Base-by-base conservation (phyloP, 2,329 filamentous ascomycete species). In the Emergomyces pasteurianus region DNA sequence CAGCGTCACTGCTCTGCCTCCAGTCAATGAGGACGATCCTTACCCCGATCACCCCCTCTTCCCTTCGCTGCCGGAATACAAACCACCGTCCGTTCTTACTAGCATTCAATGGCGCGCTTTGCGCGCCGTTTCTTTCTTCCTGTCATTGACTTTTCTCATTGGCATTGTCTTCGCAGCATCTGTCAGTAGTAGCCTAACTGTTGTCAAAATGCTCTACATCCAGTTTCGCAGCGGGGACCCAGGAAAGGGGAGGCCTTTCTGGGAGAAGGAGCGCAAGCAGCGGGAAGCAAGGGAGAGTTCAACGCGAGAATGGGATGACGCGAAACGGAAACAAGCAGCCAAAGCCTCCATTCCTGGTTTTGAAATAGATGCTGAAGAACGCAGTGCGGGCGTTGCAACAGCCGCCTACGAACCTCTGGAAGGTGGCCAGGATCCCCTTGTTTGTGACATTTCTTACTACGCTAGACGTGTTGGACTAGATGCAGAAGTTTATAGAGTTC, bases 401-500 rank as follows among this genome's bases (percentile, higher is more conserved):
- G 36, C 54, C 12, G 82, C 84, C n/a, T 95, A 83, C 65, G 74
- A 84, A 0, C 89, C 90, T 0, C 84, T 87, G 1, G 90, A 94
- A 74, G 90, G 90, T 18, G 91, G 91, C 0, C 83, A 81, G 7
- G 92, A 96, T 72, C 86, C 83, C 2, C 77, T 96, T 8, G 75
- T 89, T 8, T 90, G 88, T 68, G 88, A 96, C 67, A 83, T 92
- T 23, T 81, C 82, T 2, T 94, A 96, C 71, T 96, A 97, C 70
- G 92, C 92, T 1, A 82, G 89, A 23, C 81, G 92, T 14, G 90
- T 96, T 16, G 92, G 92, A 0, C 80, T 97, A 0, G 90, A 96
- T 63, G 83, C 90, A 28, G 92, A 96, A 69, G 82, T 83, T 10
- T 89, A 90, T 68, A 80, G 89, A 57, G 91, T 96, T 0, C 87